Percentiles rank a stretch among this genome's conserved stretches.
Conservation (phyloP, 345 rosid species). For the Eucalyptus curtisii region DNA sequence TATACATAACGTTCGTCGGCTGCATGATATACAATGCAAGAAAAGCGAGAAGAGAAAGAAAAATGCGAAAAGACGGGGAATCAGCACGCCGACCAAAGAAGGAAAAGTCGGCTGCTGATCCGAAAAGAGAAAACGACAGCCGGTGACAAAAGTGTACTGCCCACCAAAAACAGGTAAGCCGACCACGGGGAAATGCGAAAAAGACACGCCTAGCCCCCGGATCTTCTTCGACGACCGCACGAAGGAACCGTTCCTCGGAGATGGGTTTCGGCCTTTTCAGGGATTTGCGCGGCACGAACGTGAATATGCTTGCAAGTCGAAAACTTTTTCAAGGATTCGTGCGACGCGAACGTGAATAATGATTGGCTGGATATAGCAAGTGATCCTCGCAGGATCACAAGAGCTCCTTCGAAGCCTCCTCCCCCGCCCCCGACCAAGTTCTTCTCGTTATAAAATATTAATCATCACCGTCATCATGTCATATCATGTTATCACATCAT, state of each 20-base stretch:
- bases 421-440: not conserved
- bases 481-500: not conserved
- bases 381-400: not conserved
- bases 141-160: not conserved
- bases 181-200: not conserved
- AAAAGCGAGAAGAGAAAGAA: not conserved
- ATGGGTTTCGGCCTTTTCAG: not conserved
- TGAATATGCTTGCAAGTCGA: not conserved
- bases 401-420: not conserved
- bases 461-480: not conserved
- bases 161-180: not conserved
- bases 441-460: not conserved
- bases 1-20: not conserved
- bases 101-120: conserved; percentile 31
- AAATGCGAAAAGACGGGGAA: not conserved
- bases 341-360: not conserved
- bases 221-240: not conserved
- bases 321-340: not conserved
- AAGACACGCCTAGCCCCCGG: not conserved
- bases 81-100: conserved; percentile 22
- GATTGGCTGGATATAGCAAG: not conserved
- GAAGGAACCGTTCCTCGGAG: not conserved
- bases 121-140: conserved; percentile 7
- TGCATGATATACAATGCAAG: not conserved
- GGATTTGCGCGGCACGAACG: not conserved